A percentile compares a stretch with the other conserved stretches of the same genome.
Evolutionary conservation across 1,139 yeast species (phyloP).

Genomic region (Yamadazyma sp.): DNA sequence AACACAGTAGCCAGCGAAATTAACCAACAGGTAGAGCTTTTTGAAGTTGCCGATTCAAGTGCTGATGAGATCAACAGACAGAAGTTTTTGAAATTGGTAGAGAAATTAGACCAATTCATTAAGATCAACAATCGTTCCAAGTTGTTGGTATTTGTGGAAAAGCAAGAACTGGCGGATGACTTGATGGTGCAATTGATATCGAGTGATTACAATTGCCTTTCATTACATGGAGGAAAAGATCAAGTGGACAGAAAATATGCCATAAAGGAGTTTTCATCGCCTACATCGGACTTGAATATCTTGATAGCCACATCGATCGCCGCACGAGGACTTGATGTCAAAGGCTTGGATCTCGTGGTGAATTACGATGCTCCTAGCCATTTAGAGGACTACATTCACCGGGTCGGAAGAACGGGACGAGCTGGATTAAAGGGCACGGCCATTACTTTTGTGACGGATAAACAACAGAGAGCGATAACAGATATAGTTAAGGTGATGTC

Average conservation of each 20-base stretch:
- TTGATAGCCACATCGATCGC: slow-evolving; percentile 91
- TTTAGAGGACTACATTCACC: slow-evolving; percentile 92
- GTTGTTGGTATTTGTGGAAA: slow-evolving; percentile 75
- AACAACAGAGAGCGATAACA: slow-evolving; percentile 67
- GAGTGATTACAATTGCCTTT: slow-evolving; percentile 57
- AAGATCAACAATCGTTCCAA: slow-evolving; percentile 33
- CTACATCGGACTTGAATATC: slow-evolving; percentile 54
- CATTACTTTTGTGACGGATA: slow-evolving; percentile 63
- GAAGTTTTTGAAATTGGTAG: slow-evolving; percentile 57
- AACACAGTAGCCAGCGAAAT: slow-evolving; percentile 85
- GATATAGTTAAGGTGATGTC: slow-evolving; percentile 71
- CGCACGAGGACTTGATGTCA: slow-evolving; percentile 92
- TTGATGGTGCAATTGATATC: slow-evolving; percentile 57
- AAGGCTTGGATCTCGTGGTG: slow-evolving; percentile 73
- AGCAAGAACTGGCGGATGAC: slow-evolving; percentile 79
- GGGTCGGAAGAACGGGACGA: slow-evolving; percentile 96
- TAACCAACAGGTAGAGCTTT: slow-evolving; percentile 65
- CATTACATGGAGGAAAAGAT: slow-evolving; percentile 93
- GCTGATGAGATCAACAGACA: slow-evolving; percentile 22
- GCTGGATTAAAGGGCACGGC: slow-evolving; percentile 84
- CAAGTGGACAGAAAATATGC: slow-evolving; percentile 81
- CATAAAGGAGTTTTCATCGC: slow-evolving; percentile 62
- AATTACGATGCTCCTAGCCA: slow-evolving; percentile 91
- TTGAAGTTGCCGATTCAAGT: slow-evolving; percentile 37
- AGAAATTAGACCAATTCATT: slow-evolving; percentile 49